Evolutionary conservation across 805 yeast genomes (phyloP).

Genomic region (Wickerhamomyces sydowiorum): DNA sequence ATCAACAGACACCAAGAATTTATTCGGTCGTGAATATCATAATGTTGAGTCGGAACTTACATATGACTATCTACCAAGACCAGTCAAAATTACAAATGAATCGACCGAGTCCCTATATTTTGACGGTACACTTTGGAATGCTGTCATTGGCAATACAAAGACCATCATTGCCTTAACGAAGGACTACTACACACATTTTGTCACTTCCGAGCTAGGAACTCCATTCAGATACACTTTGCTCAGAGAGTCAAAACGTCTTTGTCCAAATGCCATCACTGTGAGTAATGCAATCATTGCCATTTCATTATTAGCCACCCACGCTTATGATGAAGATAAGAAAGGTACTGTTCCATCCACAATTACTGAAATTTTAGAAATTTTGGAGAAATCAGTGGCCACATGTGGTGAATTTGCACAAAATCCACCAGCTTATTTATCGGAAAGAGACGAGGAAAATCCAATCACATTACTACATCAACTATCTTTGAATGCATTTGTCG

Average conservation of each 20-base stretch:
- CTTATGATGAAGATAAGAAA: conserved; percentile 59
- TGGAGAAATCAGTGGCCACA: conserved; percentile 56
- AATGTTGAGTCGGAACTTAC: conserved; percentile 5
- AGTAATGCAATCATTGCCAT: conserved; percentile 63
- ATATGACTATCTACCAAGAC: conserved; percentile 9
- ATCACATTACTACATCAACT: conserved; percentile 57
- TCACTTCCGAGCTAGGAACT: conserved; percentile 22
- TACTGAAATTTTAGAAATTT: conserved; percentile 50
- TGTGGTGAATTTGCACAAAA: conserved; percentile 40
- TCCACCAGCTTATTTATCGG: conserved; percentile 21
- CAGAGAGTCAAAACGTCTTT: conserved; percentile 52
- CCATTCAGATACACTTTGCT: conserved; percentile 22
- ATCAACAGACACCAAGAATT: conserved; percentile 5
- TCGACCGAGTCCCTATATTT: conserved; percentile 10
- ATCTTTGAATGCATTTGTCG: conserved; percentile 57
- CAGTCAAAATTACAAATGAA: conserved; percentile 1
- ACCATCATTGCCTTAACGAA: conserved; percentile 3
- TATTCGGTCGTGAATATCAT: conserved; percentile 31
- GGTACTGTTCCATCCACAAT: conserved; percentile 48
- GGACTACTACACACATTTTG: conserved; percentile 13
- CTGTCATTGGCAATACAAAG: conserved; percentile 7
- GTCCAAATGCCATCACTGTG: conserved; percentile 57
- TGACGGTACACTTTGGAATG: conserved; percentile 13
- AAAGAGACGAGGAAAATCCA: conserved; percentile 30
- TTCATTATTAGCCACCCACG: conserved; percentile 50